Percentiles rank a stretch among this genome's conserved stretches.
Evolutionary conservation across 2,329 filamentous ascomycete genomes (phyloP).

Genomic region (Daldinia sp.): DNA sequence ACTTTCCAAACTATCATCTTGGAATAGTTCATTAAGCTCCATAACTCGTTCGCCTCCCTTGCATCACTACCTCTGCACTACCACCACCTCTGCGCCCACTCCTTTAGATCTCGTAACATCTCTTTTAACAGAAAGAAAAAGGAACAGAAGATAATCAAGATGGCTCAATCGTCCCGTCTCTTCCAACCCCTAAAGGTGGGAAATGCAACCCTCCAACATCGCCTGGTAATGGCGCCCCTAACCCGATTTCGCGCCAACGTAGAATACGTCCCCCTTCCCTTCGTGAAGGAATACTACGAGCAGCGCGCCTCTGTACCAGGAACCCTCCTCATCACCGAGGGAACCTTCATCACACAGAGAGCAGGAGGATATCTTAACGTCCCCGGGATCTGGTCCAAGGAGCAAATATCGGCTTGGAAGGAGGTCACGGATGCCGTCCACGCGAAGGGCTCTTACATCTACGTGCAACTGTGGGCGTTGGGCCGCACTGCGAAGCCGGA

Average conservation of each 20-base stretch:
- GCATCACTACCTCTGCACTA: no score
- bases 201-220: slow-evolving; percentile 38
- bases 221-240: slow-evolving; percentile 55
- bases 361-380: slow-evolving; percentile 56
- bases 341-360: slow-evolving; percentile 57
- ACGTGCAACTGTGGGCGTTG: slow-evolving; percentile 65
- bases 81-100: no score
- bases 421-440: slow-evolving; percentile 66
- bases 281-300: slow-evolving; percentile 47
- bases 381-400: slow-evolving; percentile 62
- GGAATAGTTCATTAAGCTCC: no score
- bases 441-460: slow-evolving; percentile 64
- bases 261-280: slow-evolving; percentile 50
- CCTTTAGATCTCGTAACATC: no score
- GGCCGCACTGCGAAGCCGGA: slow-evolving; percentile 58
- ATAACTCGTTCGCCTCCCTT: no score
- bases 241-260: slow-evolving; percentile 59
- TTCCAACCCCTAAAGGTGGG: slow-evolving; percentile 41
- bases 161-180: slow-evolving; percentile 36
- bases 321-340: slow-evolving; percentile 63
- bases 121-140: no score
- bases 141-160: slow-evolving; percentile 9
- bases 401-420: slow-evolving; percentile 64
- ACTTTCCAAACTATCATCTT: no score
- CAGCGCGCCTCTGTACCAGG: slow-evolving; percentile 42